Evolutionary conservation across 2,329 filamentous ascomycete genomes (phyloP).

Genomic region (Karstenula rhodostoma): DNA sequence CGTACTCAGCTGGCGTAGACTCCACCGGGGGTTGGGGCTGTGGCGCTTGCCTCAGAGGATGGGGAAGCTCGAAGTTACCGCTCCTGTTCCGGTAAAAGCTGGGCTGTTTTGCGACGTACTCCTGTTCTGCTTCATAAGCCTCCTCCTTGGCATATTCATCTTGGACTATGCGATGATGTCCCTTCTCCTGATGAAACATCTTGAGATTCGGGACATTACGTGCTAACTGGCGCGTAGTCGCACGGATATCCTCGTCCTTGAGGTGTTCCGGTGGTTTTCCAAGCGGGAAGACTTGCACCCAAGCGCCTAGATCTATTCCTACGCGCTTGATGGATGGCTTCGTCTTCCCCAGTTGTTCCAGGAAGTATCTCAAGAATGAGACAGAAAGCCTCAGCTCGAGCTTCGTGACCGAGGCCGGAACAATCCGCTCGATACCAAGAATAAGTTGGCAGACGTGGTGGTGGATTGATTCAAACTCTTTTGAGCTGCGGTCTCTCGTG

Average conservation of each 20-base stretch:
- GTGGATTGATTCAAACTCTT: slow-evolving; percentile 13
- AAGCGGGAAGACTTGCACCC: slow-evolving; percentile 32
- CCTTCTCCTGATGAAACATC: background rate
- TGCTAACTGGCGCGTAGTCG: slow-evolving; percentile 17
- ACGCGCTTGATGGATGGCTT: slow-evolving; percentile 24
- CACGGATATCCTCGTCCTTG: slow-evolving; percentile 9
- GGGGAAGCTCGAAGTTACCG: background rate
- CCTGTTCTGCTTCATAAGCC: slow-evolving; percentile 1
- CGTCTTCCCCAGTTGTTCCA: slow-evolving; percentile 15
- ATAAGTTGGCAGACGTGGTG: slow-evolving; percentile 27
- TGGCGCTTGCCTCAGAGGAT: background rate
- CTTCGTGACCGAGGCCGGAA: slow-evolving; percentile 19
- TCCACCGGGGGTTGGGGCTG: background rate
- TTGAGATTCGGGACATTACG: background rate
- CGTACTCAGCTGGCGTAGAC: background rate
- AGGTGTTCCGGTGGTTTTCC: background rate
- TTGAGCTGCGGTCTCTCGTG: slow-evolving; percentile 8
- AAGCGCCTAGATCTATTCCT: slow-evolving; percentile 39
- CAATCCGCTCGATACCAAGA: slow-evolving; percentile 6
- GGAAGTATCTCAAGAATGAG: slow-evolving; percentile 22
- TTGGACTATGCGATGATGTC: background rate
- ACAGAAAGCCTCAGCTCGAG: slow-evolving; percentile 33
- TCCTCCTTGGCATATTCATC: background rate
- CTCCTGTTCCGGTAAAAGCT: slow-evolving; percentile 15
- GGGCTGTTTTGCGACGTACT: background rate